Evolutionary conservation across 2,329 filamentous ascomycete genomes (phyloP).

Genomic region (Microsporum audouinii): DNA sequence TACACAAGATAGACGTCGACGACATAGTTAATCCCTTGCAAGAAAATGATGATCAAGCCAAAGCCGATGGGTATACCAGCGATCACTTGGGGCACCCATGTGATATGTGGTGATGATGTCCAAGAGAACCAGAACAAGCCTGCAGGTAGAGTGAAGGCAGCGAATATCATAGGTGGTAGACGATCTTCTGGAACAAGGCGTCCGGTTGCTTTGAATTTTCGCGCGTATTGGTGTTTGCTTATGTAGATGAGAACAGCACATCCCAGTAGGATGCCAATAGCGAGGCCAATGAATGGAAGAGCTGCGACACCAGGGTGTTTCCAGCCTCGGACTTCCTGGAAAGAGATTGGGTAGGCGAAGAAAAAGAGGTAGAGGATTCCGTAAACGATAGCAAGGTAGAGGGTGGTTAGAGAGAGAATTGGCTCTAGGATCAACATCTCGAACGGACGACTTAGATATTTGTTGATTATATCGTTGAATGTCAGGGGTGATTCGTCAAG

Average conservation of each 20-base stretch:
- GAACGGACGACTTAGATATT: slow-evolving; percentile 37
- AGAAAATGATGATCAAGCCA: slow-evolving; percentile 35
- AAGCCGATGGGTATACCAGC: slow-evolving; percentile 35
- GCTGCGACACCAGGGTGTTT: slow-evolving; percentile 30
- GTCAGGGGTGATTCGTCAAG: slow-evolving; percentile 34
- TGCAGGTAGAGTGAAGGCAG: slow-evolving; percentile 31
- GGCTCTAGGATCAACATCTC: slow-evolving; percentile 40
- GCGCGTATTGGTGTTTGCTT: slow-evolving; percentile 32
- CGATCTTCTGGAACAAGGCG: slow-evolving; percentile 32
- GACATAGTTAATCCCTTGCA: slow-evolving; percentile 40
- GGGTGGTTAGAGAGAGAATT: slow-evolving; percentile 38
- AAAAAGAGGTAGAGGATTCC: slow-evolving; percentile 27
- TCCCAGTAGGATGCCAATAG: slow-evolving; percentile 35
- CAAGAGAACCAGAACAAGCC: slow-evolving; percentile 42
- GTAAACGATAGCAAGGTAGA: slow-evolving; percentile 34
- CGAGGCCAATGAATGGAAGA: slow-evolving; percentile 37
- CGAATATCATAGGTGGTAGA: slow-evolving; percentile 36
- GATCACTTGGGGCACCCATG: slow-evolving; percentile 37
- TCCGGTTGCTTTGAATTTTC: slow-evolving; percentile 29
- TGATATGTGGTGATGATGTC: slow-evolving; percentile 31
- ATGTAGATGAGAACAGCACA: slow-evolving; percentile 28
- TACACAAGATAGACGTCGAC: slow-evolving; percentile 48
- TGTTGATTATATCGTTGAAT: slow-evolving; percentile 29
- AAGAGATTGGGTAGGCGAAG: slow-evolving; percentile 33
- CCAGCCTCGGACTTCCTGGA: slow-evolving; percentile 35